Percentiles rank a stretch among this genome's conserved stretches.
Conservation (phyloP, 139 green algal genomes). For the Chlorella sp. region DNA sequence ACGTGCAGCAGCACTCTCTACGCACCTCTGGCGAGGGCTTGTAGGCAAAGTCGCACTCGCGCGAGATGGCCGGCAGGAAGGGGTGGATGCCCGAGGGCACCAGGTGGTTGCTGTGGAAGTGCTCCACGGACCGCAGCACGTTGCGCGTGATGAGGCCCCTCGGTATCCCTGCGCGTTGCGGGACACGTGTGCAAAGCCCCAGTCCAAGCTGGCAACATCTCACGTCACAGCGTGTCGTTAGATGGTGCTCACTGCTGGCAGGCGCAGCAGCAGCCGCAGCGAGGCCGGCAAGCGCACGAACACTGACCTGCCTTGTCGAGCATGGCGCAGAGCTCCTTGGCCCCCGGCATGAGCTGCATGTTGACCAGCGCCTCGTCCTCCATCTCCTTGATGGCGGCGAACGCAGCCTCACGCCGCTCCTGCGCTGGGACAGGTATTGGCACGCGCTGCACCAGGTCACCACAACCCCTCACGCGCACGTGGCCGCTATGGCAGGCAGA, state of each 20-base stretch:
- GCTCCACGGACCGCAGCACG: conserved; percentile 31
- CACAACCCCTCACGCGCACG: too few species aligned
- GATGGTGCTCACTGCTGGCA: too few species aligned
- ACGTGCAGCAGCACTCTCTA: too few species aligned
- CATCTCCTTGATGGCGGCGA: conserved; percentile 40
- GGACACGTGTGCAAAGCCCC: too few species aligned
- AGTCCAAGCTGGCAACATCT: too few species aligned
- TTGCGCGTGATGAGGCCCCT: conserved; percentile 70
- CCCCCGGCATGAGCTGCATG: conserved; percentile 77
- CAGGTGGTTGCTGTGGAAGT: conserved; percentile 54
- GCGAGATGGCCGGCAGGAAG: conserved; percentile 55
- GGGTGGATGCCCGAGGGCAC: conserved; percentile 21
- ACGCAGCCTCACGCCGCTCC: conserved; percentile 13
- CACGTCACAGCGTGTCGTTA: too few species aligned
- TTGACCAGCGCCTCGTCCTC: conserved; percentile 49
- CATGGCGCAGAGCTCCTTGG: conserved; percentile 50
- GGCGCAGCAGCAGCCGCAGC: not conserved
- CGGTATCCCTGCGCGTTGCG: too few species aligned
- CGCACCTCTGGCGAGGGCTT: conserved; percentile 28
- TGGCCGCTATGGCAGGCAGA: too few species aligned
- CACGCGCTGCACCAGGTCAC: too few species aligned
- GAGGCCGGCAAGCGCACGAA: too few species aligned
- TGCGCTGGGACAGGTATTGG: conserved; percentile 20
- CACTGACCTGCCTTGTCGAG: conserved; percentile 46
- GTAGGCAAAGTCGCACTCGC: conserved; percentile 61